These are phyloP conservation scores for Didymella lethalis DNA, from an alignment of 2,329 filamentous ascomycete species.

Conservation along the genomic window DNA sequence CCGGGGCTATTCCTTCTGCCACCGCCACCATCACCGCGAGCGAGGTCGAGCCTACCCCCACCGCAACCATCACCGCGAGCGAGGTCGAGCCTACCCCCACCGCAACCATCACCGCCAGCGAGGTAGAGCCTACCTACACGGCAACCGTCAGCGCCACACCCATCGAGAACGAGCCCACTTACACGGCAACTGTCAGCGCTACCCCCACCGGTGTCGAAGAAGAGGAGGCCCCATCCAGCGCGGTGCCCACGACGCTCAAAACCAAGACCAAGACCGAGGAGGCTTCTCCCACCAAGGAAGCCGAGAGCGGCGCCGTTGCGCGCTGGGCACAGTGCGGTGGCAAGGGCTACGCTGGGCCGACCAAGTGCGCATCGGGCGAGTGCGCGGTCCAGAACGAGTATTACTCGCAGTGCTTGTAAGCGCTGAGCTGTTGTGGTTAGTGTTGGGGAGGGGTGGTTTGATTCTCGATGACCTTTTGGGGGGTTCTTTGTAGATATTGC, in stretches of 20 bases:
- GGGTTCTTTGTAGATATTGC: too few relatives aligned
- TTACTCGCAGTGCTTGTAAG: slow-evolving; percentile 53
- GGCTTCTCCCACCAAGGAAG: not conserved
- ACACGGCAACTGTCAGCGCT: too few relatives aligned
- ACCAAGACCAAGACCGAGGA: not conserved
- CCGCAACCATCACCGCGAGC: not conserved
- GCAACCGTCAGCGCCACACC: too few relatives aligned
- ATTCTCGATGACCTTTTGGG: too few relatives aligned
- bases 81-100: not conserved
- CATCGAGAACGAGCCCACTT: too few relatives aligned
- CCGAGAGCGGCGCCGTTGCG: not conserved
- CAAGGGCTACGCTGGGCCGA: not conserved
- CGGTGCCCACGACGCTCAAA: not conserved
- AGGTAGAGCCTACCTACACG: too few relatives aligned
- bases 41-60: not conserved
- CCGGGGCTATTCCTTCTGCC: not conserved
- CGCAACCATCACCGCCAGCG: not conserved
- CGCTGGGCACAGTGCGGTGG: not conserved
- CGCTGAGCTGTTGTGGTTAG: not conserved
- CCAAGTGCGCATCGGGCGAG: not conserved
- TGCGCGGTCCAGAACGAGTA: slow-evolving; percentile 46
- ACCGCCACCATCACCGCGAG: not conserved
- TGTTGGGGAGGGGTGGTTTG: not conserved
- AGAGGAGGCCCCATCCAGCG: not conserved
- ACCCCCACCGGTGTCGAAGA: not conserved